phyloP scores from a whole-genome alignment of 2,329 filamentous ascomycete species.

The Calycina herbarum region DNA sequence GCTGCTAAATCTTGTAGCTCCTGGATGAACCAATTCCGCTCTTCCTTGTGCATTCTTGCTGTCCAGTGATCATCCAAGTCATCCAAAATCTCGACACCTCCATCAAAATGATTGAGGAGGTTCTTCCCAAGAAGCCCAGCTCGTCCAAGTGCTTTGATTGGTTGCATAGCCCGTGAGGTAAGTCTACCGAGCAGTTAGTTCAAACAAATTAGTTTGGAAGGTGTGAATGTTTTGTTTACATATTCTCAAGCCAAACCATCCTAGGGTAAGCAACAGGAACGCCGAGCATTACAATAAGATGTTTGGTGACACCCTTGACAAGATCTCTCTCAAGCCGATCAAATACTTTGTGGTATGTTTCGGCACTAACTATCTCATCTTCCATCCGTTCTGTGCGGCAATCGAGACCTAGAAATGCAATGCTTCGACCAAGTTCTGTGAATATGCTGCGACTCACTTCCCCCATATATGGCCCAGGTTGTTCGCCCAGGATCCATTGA shows the following conservation, averaged over 20 bases:
- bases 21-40: constrained; percentile 82
- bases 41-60: constrained; percentile 87
- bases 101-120: constrained; percentile 86
- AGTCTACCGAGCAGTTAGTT: neutral
- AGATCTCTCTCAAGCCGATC: constrained; percentile 83
- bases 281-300: constrained; percentile 83
- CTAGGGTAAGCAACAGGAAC: constrained; percentile 82
- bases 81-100: constrained; percentile 83
- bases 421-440: constrained; percentile 74
- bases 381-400: constrained; percentile 87
- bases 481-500: constrained; percentile 82
- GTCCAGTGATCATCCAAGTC: constrained; percentile 98
- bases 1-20: constrained; percentile 92
- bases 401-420: constrained; percentile 84
- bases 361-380: constrained; percentile 75
- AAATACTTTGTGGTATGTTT: constrained; percentile 84
- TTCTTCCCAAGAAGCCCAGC: constrained; percentile 74
- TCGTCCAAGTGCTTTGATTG: constrained; percentile 83
- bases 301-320: constrained; percentile 79
- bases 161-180: constrained; percentile 37
- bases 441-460: constrained; percentile 84
- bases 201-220: neutral
- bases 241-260: constrained; percentile 70
- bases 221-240: constrained; percentile 47
- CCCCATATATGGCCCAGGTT: constrained; percentile 85